Base-by-base conservation (phyloP, 1,284 basidiomycete species). In the Pisolithus thermaeus region DNA sequence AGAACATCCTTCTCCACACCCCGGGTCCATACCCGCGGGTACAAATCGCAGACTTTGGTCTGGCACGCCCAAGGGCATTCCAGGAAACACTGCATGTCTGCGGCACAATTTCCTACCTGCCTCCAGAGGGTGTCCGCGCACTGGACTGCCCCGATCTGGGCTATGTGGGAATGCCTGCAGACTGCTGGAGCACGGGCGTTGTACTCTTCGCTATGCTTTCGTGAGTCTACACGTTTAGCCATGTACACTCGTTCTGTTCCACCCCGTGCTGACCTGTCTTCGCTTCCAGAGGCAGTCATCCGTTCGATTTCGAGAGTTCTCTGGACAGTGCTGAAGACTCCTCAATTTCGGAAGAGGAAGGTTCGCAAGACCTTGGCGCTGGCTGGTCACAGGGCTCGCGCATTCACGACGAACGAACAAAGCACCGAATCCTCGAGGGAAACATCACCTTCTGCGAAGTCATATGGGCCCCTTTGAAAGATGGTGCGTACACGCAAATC, bases 11-110 rank as follows among this genome's bases (percentile, higher is more conserved):
- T 8, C 75, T 95, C 3, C 73, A 82, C 57, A 74, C 78, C 3
- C 84, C 87, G 7, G 86, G 86, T 2, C 79, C 86, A 2, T 93
- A 89, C 63, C 92, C 91, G 44, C 83, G 84, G 39, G 80, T 92
- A 40, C 76, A 90, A 52, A 84, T 94, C 38, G 90, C 87, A 16
- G 91, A 94, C 67, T 92, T 94, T 63, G 92, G 92, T 6, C 79
- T 91, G 20, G 89, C 90, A 9, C 80, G 87, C n/a, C 79, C 80
- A n/a, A 81, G 80, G 58, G 81, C 87, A 2, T 81, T 84, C 59
- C 83, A 90, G 70, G 81, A 84, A 60, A 89, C 87, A 0, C 75
- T 89, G 59, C 88, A 86, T 58, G 87, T 90, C 37, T 88, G 84
- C 58, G 89, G 90, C 8, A 92, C 90, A 0, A 79, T 91, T 27